Base-by-base conservation (phyloP, 306 rosid genomes). In the Ceratonia siliqua region DNA sequence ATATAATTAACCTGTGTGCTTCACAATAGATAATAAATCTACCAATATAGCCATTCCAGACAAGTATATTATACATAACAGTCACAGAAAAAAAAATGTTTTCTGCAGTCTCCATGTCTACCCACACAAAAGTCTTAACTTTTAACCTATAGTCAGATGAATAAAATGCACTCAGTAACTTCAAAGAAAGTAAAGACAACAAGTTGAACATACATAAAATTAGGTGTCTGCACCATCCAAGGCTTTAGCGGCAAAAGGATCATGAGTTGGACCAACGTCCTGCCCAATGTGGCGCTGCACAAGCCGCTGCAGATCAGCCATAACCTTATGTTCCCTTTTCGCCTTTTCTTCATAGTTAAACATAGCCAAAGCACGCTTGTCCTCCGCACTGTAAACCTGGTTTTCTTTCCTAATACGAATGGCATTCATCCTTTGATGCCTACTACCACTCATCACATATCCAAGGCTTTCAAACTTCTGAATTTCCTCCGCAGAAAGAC, bases 341-440 rank as follows among this genome's bases (percentile, higher is more conserved):
- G 95, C 88, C 83, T 94, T 94, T 71, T 94, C 97, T 84, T 92
- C 97, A 30, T 92, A 94, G 83, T 92, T 94, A 78, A 87, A 92
- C 99, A 94, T 92, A 33, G 97, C 99, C 79, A 94, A 78, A 18
- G 99, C 99, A 30, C 99, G 91, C 85, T 92, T 91, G 50, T 94
- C 97, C 89, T 94, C 97, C 0, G 99, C 97, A 65, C 99, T 94
- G 25, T 94, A 94, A 80, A 94, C 99, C 85, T 94, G 96, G 90
- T 94, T 94, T 81, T 94, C 99, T 78, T 94, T 94, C 79, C 98
- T 84, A 39, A 91, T 91, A 88, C 96, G 97, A 78, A 94, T 94
- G 41, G 96, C 98, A 85, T 91, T 94, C 98, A 94, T 94, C 81
- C 98, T 90, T 78, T 94, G 95, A 79, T 94, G 98, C 88, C 98